Evolutionary conservation across 2,329 filamentous ascomycete species (phyloP).

Genomic region (Cladosporium sp.): DNA sequence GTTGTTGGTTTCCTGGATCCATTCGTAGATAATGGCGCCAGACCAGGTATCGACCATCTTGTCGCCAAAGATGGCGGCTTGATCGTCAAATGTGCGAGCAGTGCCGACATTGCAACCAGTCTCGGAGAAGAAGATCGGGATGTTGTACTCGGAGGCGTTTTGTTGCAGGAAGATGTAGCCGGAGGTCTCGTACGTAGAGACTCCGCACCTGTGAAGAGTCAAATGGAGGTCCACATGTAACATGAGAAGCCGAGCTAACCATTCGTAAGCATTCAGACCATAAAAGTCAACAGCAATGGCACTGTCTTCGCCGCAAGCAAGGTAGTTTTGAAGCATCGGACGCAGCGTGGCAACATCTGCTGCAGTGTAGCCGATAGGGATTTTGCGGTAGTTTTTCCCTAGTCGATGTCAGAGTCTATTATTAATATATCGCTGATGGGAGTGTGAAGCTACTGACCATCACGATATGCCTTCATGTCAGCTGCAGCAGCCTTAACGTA

Average conservation of each 20-base stretch:
- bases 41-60: constrained; percentile 73
- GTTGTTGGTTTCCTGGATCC: constrained; percentile 77
- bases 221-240: constrained; percentile 28
- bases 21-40: constrained; percentile 84
- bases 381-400: constrained; percentile 70
- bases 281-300: constrained; percentile 79
- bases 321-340: constrained; percentile 68
- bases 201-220: constrained; percentile 40
- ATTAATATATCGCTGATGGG: too few relatives aligned
- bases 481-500: constrained; percentile 80
- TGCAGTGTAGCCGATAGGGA: constrained; percentile 84
- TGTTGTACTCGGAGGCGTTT: constrained; percentile 68
- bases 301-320: constrained; percentile 72
- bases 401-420: neutral
- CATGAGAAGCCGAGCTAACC: constrained; percentile 26
- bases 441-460: constrained; percentile 68
- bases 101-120: constrained; percentile 73
- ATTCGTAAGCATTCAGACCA: constrained; percentile 66
- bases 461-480: constrained; percentile 80
- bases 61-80: constrained; percentile 71
- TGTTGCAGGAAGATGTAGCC: constrained; percentile 70
- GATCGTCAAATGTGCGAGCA: constrained; percentile 68
- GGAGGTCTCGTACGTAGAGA: constrained; percentile 56
- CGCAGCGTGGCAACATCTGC: constrained; percentile 74
- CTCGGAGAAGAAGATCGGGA: constrained; percentile 90